phyloP scores from a whole-genome alignment of 2,329 filamentous ascomycete genomes.

The Chaetomium strumarium region DNA sequence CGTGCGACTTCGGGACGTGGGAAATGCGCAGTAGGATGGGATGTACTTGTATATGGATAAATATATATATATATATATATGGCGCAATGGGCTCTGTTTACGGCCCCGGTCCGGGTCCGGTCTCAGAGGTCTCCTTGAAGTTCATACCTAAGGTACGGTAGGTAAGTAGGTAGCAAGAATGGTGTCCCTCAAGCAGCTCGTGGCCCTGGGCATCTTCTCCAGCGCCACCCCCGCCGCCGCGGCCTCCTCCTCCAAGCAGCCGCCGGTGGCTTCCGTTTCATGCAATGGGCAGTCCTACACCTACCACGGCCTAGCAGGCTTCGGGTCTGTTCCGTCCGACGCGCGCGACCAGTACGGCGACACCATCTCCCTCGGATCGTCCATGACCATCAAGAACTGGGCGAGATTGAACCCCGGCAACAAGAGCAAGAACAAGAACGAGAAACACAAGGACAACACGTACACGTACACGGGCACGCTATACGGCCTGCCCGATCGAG shows the following conservation, averaged over 20 bases:
- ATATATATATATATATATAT: too few species aligned
- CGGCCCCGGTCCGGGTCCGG: too few species aligned
- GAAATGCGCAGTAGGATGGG: too few species aligned
- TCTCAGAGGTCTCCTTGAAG: too few species aligned
- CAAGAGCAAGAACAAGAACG: too few species aligned
- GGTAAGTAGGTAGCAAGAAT: background rate
- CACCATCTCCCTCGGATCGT: constrained; percentile 61
- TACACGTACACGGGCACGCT: constrained; percentile 41
- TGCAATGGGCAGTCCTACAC: constrained; percentile 58
- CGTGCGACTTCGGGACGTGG: too few species aligned
- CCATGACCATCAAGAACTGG: constrained; percentile 59
- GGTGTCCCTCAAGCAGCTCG: constrained; percentile 5
- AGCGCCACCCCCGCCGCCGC: background rate
- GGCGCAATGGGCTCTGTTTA: too few species aligned
- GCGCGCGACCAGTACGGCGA: constrained; percentile 62
- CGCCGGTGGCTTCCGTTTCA: constrained; percentile 3
- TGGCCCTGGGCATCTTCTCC: background rate
- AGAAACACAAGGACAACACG: too few species aligned
- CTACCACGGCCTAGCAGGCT: constrained; percentile 64
- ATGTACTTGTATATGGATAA: too few species aligned
- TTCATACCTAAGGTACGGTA: too few species aligned
- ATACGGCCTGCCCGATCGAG: constrained; percentile 60
- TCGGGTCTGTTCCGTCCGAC: constrained; percentile 53
- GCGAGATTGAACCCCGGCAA: constrained; percentile 40
- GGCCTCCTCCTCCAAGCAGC: background rate